These are phyloP conservation scores for Monosporascus sp. DNA, from an alignment of 2,329 filamentous ascomycete genomes.

Conservation along the genomic window DNA sequence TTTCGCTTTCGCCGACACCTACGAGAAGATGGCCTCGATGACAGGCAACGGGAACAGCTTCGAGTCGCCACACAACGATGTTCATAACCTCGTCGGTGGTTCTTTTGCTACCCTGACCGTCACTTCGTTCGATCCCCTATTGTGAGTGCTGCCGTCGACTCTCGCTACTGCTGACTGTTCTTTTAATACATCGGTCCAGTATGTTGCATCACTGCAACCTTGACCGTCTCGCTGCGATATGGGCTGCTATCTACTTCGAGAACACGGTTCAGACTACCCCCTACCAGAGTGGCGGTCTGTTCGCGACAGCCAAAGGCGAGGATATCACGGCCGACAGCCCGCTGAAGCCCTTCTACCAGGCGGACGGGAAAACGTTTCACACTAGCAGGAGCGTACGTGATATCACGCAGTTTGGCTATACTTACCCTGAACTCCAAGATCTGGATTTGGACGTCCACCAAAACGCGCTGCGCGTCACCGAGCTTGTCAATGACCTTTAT, in stretches of 20 bases:
- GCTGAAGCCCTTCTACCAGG: conserved; percentile 45
- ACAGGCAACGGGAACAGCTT: conserved; percentile 33
- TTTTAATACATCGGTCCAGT: conserved; percentile 18
- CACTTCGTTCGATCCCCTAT: conserved; percentile 41
- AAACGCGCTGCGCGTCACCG: conserved; percentile 53
- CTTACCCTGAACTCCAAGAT: conserved; percentile 33
- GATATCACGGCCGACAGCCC: conserved; percentile 37
- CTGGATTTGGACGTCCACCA: conserved; percentile 52
- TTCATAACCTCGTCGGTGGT: conserved; percentile 36
- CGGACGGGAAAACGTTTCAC: conserved; percentile 32
- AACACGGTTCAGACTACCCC: conserved; percentile 22
- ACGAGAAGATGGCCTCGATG: conserved; percentile 35
- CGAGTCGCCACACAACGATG: conserved; percentile 38
- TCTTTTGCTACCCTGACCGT: conserved; percentile 27
- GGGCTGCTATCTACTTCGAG: conserved; percentile 34
- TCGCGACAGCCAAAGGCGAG: conserved; percentile 33
- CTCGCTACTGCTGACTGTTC: background rate
- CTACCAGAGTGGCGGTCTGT: conserved; percentile 29
- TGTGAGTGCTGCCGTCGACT: conserved; percentile 27
- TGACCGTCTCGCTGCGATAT: conserved; percentile 52
- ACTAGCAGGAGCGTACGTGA: conserved; percentile 31
- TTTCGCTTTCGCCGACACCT: conserved; percentile 32
- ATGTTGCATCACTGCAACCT: conserved; percentile 52
- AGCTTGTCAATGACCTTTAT: conserved; percentile 53
- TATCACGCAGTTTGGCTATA: conserved; percentile 33